phyloP scores from a whole-genome alignment of 2,329 filamentous ascomycete species.

The Xylaria polymorpha region DNA sequence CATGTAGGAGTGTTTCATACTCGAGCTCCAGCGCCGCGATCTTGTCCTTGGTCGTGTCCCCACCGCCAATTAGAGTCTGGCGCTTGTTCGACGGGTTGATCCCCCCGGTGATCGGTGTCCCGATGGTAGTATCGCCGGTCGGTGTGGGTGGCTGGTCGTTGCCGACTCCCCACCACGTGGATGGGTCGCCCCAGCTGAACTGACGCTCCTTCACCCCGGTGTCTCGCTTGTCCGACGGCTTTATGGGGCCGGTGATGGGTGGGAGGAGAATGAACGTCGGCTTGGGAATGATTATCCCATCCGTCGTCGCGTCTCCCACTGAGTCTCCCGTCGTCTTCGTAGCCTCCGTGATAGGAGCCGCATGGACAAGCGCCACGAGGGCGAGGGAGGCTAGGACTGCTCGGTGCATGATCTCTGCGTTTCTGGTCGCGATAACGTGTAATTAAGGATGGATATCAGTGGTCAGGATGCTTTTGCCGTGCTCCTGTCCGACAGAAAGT shows the following conservation, averaged over 20 bases:
- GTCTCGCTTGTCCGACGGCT: slow-evolving; percentile 42
- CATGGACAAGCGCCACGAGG: slow-evolving; percentile 46
- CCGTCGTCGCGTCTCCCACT: slow-evolving; percentile 42
- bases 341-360: slow-evolving; percentile 46
- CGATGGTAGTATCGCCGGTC: slow-evolving; percentile 26
- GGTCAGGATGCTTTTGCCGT: slow-evolving; percentile 14
- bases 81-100: slow-evolving; percentile 39
- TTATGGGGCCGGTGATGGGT: slow-evolving; percentile 43
- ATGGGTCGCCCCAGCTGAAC: slow-evolving; percentile 36
- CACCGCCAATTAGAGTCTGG: slow-evolving; percentile 35
- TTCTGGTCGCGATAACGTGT: slow-evolving; percentile 5
- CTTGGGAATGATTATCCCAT: slow-evolving; percentile 37
- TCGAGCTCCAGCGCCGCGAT: slow-evolving; percentile 47
- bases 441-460: slow-evolving; percentile 7
- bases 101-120: slow-evolving; percentile 35
- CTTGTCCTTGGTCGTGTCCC: slow-evolving; percentile 43
- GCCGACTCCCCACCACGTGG: slow-evolving; percentile 35
- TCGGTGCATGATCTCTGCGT: slow-evolving; percentile 42
- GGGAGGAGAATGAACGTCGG: slow-evolving; percentile 41
- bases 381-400: slow-evolving; percentile 43
- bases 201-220: slow-evolving; percentile 31
- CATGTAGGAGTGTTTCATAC: slow-evolving; percentile 46
- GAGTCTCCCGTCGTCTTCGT: slow-evolving; percentile 41
- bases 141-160: slow-evolving; percentile 27
- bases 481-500: slow-evolving; percentile 1